Evolutionary conservation across 768 basidiomycete genomes (phyloP).

Genomic region (Paxillus involutus): DNA sequence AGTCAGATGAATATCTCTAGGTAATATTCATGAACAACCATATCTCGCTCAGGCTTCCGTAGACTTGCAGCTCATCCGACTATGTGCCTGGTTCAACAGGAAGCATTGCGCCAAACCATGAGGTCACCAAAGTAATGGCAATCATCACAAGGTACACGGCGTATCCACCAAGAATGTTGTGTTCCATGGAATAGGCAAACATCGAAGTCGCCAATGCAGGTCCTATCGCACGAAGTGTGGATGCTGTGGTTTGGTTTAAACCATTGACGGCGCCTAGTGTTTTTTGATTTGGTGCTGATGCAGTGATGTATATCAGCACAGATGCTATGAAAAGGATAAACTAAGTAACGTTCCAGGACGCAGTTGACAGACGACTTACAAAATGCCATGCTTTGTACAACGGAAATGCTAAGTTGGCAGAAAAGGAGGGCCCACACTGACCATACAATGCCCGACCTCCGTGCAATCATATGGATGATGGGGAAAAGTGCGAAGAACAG

Average conservation of each 20-base stretch:
- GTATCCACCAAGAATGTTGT: conserved; percentile 45
- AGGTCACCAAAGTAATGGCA: too few species aligned
- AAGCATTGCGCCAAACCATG: too few species aligned
- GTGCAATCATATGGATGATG: not conserved
- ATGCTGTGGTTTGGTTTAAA: conserved; percentile 43
- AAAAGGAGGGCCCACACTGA: too few species aligned
- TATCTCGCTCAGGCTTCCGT: too few species aligned
- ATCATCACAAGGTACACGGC: conserved; percentile 31
- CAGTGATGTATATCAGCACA: conserved; percentile 68
- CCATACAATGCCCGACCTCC: not conserved
- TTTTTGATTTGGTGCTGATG: conserved; percentile 52
- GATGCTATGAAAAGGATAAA: conserved; percentile 38
- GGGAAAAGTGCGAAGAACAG: conserved; percentile 29
- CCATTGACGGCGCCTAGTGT: conserved; percentile 67
- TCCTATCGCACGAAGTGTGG: conserved; percentile 46
- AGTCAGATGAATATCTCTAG: too few species aligned
- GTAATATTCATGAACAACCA: too few species aligned
- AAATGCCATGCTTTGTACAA: conserved; percentile 53
- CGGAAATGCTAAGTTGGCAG: conserved; percentile 30
- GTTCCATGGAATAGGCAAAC: conserved; percentile 49
- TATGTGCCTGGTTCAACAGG: too few species aligned
- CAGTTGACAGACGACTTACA: conserved; percentile 41
- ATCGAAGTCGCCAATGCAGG: conserved; percentile 50
- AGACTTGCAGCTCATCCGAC: too few species aligned
- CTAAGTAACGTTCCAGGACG: too few species aligned